These are phyloP conservation scores for Penicillium paradoxum DNA, from an alignment of 495 filamentous ascomycete species.

Conservation along the genomic window DNA sequence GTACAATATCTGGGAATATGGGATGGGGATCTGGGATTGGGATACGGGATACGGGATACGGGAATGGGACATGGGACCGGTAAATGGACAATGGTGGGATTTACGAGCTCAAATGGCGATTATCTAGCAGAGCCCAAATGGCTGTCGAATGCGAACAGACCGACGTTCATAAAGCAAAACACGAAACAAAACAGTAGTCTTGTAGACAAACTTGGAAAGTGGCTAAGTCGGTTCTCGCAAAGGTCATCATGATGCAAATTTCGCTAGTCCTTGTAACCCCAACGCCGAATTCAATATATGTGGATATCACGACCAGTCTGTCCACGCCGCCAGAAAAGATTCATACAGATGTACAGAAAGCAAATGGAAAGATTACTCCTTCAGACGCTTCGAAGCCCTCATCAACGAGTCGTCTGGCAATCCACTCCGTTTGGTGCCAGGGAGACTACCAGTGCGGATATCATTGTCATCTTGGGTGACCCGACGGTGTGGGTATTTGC, in stretches of 20 bases:
- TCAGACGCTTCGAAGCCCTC: slow-evolving; percentile 40
- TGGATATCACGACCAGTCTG: not conserved
- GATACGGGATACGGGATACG: too few species aligned
- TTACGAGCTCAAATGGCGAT: not conserved
- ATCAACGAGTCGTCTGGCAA: slow-evolving; percentile 76
- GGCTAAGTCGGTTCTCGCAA: too few species aligned
- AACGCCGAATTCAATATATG: slow-evolving; percentile 7
- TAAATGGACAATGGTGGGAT: not conserved
- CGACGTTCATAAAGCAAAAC: not conserved
- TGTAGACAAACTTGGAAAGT: too few species aligned
- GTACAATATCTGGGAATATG: not conserved
- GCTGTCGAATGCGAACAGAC: not conserved
- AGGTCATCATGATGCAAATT: not conserved
- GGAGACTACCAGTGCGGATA: slow-evolving; percentile 78
- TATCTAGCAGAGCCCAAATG: not conserved
- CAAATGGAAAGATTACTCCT: slow-evolving; percentile 28
- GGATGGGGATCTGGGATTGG: not conserved
- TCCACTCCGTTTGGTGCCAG: slow-evolving; percentile 88
- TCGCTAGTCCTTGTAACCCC: slow-evolving; percentile 4
- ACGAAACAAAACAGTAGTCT: too few species aligned
- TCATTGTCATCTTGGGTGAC: slow-evolving; percentile 95
- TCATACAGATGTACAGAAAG: slow-evolving; percentile 1
- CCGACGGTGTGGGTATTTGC: slow-evolving; percentile 82
- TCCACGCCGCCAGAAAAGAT: not conserved
- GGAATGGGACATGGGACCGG: not conserved